These are phyloP conservation scores for Cyclospora cayetanensis DNA, from an alignment of 169 alveolate species.

Conservation along the genomic window DNA sequence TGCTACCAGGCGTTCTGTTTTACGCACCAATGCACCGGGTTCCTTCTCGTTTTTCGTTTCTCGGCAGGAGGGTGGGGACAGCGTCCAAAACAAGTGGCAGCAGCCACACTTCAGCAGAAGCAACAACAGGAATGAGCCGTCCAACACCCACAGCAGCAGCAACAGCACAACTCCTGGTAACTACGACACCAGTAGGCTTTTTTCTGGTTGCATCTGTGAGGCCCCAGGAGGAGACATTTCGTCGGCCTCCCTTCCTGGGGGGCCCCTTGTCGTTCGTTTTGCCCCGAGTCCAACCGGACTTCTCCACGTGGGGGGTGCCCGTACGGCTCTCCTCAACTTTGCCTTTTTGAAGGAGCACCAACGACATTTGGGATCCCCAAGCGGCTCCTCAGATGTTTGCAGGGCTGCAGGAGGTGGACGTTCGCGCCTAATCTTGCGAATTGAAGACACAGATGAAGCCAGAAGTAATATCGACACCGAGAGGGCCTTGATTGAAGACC, in stretches of 20 bases:
- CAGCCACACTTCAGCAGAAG: not conserved
- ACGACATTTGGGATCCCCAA: not conserved
- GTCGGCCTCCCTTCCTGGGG: too few relatives aligned
- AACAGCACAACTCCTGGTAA: not conserved
- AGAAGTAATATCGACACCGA: constrained; percentile 66
- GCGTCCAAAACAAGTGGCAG: not conserved
- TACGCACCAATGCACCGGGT: too few relatives aligned
- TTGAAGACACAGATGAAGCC: constrained; percentile 85
- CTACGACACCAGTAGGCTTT: not conserved
- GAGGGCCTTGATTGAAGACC: constrained; percentile 75
- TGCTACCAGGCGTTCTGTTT: too few relatives aligned
- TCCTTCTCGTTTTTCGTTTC: too few relatives aligned
- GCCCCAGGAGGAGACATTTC: too few relatives aligned
- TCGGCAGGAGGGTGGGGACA: too few relatives aligned
- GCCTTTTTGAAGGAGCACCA: constrained; percentile 73
- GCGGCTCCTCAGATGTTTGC: not conserved
- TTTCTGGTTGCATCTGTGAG: too few relatives aligned
- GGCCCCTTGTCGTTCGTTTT: constrained; percentile 72
- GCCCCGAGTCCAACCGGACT: constrained; percentile 87
- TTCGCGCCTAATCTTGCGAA: constrained; percentile 74
- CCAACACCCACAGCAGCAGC: constrained; percentile 37
- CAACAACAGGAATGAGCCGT: not conserved
- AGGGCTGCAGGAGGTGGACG: not conserved
- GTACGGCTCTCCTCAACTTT: constrained; percentile 85
- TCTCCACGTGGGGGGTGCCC: constrained; percentile 84